These are phyloP conservation scores for Ustilago bromivora DNA, from an alignment of 1,284 basidiomycete species.

Conservation along the genomic window DNA sequence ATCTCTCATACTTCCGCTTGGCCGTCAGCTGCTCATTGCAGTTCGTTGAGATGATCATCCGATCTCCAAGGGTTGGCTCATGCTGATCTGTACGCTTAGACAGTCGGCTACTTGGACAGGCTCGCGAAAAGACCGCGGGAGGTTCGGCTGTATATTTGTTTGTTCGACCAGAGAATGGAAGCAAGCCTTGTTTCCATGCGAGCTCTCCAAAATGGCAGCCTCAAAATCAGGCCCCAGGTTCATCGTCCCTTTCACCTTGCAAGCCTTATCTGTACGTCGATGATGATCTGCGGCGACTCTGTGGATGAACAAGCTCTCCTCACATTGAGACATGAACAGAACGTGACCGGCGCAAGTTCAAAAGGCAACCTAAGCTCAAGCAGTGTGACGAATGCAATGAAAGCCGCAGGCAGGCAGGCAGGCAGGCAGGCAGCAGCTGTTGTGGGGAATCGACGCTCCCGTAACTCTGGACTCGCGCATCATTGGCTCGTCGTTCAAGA, in stretches of 20 bases:
- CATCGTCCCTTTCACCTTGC: background rate
- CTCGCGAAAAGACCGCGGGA: conserved; percentile 1
- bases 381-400: background rate
- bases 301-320: background rate
- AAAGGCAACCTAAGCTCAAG: background rate
- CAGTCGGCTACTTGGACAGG: background rate
- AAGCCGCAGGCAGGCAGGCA: background rate
- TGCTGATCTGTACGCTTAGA: too few relatives aligned
- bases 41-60: too few relatives aligned
- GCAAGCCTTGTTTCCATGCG: conserved; percentile 1
- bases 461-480: background rate
- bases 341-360: background rate
- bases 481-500: background rate
- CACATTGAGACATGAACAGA: background rate
- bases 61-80: too few relatives aligned
- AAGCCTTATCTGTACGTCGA: too few relatives aligned
- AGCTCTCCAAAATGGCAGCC: background rate
- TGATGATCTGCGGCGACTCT: background rate
- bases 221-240: background rate
- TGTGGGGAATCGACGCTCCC: background rate
- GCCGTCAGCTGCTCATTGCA: too few relatives aligned
- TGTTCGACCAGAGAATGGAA: background rate
- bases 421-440: too few relatives aligned
- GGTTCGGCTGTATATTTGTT: conserved; percentile 4
- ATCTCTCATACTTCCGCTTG: too few relatives aligned